Evolutionary conservation across 257 asterid species (phyloP), one percentile per base, ranked within the genome.

Genomic region (Capsicum rhomboideum): DNA sequence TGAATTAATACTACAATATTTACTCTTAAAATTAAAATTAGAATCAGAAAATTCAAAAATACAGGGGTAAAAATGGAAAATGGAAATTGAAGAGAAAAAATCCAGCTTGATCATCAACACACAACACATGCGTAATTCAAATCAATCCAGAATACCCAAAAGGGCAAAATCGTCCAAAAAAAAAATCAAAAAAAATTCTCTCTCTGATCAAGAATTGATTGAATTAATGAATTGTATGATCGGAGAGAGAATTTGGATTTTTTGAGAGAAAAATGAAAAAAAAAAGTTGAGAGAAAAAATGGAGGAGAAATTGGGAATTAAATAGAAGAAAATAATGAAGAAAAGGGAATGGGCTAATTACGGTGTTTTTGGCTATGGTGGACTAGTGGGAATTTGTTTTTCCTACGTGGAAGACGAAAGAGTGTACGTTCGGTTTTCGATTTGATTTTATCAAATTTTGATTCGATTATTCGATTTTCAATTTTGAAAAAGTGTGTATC

Each of bases 11-110:
- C 34, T 63, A 17, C 23, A 6, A 61, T 68, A 17, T 12, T 82
- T 81, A 18, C 59, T 37, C 50, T 5, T 37, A 20, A 34, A 74
- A 74, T 74, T 89, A 86, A 46, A 52, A 88, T 72, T 86, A 90
- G 20, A 64, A 28, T 64, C 72, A 28, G n/a, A 29, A n/a, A 71
- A 71, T 0, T 28, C 40, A 87, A 79, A 90, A 90, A 74, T 88
- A 53, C 7, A 85, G 89, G 75, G 85, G 49, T 16, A 67, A 64
- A 78, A 82, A 69, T 26, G 44, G 34, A 49, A 79, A 78, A 49
- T 87, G 80, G 63, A 89, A 84, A 0, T 50, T 26, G 17, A 75
- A 40, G 55, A 71, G 40, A 34, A 34, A 23, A 71, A 71, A 10
- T 29, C 54, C 79, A 71, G 54, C 8, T 71, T 71, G 79, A 71